These are phyloP conservation scores for Diddensiella santjacobensis DNA, from an alignment of 805 yeast species.

Conservation along the genomic window DNA sequence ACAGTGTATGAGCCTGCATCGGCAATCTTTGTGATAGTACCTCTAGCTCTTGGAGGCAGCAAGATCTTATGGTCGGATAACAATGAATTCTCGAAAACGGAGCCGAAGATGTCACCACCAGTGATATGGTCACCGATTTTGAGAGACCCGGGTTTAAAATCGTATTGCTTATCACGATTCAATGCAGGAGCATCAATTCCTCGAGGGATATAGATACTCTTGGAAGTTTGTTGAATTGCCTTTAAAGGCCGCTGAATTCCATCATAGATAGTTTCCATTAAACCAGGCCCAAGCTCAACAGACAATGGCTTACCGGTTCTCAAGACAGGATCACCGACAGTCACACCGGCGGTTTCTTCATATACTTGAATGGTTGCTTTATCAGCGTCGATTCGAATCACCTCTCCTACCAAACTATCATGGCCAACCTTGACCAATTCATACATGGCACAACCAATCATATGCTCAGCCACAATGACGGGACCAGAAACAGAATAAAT, in stretches of 20 bases:
- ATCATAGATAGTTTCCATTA: constrained; percentile 98
- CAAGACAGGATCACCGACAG: constrained; percentile 97
- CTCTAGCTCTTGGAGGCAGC: constrained; percentile 97
- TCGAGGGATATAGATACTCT: constrained; percentile 96
- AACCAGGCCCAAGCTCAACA: constrained; percentile 98
- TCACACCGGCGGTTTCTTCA: constrained; percentile 99
- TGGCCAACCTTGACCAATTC: constrained; percentile 98
- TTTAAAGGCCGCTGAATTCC: constrained; percentile 99
- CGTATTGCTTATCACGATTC: constrained; percentile 75
- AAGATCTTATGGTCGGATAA: constrained; percentile 89
- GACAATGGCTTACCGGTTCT: constrained; percentile 99
- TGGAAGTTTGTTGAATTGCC: constrained; percentile 80
- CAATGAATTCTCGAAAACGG: constrained; percentile 89
- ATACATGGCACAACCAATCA: constrained; percentile 99
- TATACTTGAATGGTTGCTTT: constrained; percentile 98
- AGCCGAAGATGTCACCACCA: constrained; percentile 97
- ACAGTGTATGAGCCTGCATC: constrained; percentile 86
- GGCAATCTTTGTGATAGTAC: constrained; percentile 89
- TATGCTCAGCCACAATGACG: constrained; percentile 94
- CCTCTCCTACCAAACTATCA: constrained; percentile 95
- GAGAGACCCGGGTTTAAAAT: constrained; percentile 72
- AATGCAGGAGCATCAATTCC: constrained; percentile 98
- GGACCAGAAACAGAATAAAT: constrained; percentile 98
- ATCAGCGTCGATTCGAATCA: constrained; percentile 92
- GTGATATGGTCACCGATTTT: constrained; percentile 96